Evolutionary conservation across 1,284 basidiomycete genomes (phyloP).

Genomic region (Cerioporus squamosus): DNA sequence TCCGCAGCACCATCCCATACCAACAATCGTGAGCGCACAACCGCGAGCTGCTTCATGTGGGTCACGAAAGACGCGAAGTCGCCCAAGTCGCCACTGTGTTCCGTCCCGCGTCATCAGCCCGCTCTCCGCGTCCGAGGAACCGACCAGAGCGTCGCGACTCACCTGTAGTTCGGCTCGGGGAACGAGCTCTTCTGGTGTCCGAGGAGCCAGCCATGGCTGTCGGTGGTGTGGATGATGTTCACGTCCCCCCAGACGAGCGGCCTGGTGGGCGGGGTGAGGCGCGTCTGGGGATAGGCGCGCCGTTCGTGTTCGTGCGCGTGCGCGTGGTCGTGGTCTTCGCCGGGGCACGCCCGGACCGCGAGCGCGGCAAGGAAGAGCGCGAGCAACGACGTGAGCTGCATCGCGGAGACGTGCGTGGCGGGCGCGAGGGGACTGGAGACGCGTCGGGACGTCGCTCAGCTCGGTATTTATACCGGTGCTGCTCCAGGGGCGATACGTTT

Average conservation of each 20-base stretch:
- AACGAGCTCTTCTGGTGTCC: slow-evolving; percentile 72
- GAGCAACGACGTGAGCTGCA: slow-evolving; percentile 19
- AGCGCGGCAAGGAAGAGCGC: slow-evolving; percentile 19
- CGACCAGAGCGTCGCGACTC: slow-evolving; percentile 13
- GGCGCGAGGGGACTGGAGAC: too few species aligned
- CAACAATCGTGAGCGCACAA: slow-evolving; percentile 32
- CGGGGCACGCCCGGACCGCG: slow-evolving; percentile 28
- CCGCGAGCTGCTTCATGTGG: slow-evolving; percentile 79
- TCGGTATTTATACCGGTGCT: neutral
- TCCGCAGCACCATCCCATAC: neutral
- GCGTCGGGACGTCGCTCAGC: too few species aligned
- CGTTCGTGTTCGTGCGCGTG: slow-evolving; percentile 45
- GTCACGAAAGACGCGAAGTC: slow-evolving; percentile 81
- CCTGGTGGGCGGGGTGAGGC: slow-evolving; percentile 57
- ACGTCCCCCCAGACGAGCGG: slow-evolving; percentile 79
- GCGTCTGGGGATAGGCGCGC: slow-evolving; percentile 47
- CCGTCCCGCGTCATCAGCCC: neutral
- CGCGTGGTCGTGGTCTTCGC: slow-evolving; percentile 30
- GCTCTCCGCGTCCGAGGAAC: too few species aligned
- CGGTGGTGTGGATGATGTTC: slow-evolving; percentile 82
- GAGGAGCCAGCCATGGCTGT: slow-evolving; percentile 81
- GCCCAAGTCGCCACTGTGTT: slow-evolving; percentile 69
- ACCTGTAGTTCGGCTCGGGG: slow-evolving; percentile 80
- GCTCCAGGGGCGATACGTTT: too few species aligned
- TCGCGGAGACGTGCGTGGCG: neutral